A percentile compares a stretch with the other conserved stretches of the same genome.
Evolutionary conservation across 805 yeast genomes (phyloP).

Genomic region (Metahyphopichia silvanorum): DNA sequence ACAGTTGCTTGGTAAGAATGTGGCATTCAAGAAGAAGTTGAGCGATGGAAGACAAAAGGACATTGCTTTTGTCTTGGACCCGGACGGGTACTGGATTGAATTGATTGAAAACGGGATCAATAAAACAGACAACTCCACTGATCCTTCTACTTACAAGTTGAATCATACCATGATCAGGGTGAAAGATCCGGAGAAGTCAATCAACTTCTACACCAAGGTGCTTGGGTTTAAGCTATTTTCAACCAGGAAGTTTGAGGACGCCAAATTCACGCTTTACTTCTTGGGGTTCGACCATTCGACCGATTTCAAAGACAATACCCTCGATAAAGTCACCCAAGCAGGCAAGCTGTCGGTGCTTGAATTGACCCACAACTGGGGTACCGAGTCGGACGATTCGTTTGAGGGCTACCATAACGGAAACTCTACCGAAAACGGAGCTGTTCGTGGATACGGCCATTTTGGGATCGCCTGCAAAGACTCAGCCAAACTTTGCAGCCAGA

Average conservation of each 20-base stretch:
- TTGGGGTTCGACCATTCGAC: conserved; percentile 63
- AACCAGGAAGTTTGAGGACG: conserved; percentile 55
- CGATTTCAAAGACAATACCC: conserved; percentile 39
- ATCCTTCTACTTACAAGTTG: conserved; percentile 46
- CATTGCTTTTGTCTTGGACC: conserved; percentile 93
- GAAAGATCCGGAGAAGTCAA: conserved; percentile 73
- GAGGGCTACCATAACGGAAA: conserved; percentile 80
- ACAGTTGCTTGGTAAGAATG: conserved; percentile 57
- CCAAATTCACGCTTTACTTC: conserved; percentile 83
- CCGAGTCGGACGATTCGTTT: conserved; percentile 74
- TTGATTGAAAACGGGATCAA: conserved; percentile 57
- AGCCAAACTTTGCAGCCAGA: conserved; percentile 48
- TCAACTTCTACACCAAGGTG: conserved; percentile 73
- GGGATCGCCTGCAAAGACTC: conserved; percentile 71
- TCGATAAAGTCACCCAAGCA: conserved; percentile 27
- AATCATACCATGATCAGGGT: conserved; percentile 94
- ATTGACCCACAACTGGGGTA: conserved; percentile 94
- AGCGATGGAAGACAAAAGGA: conserved; percentile 88
- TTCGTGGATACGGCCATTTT: conserved; percentile 85
- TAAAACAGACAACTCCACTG: conserved; percentile 39
- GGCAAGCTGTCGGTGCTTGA: conserved; percentile 72
- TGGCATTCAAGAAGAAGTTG: conserved; percentile 75
- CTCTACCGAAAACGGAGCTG: conserved; percentile 46
- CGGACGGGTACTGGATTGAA: conserved; percentile 97
- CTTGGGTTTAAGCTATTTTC: conserved; percentile 78